phyloP scores from a whole-genome alignment of 148 eudicot species.

The Rhododendron williamsianum region DNA sequence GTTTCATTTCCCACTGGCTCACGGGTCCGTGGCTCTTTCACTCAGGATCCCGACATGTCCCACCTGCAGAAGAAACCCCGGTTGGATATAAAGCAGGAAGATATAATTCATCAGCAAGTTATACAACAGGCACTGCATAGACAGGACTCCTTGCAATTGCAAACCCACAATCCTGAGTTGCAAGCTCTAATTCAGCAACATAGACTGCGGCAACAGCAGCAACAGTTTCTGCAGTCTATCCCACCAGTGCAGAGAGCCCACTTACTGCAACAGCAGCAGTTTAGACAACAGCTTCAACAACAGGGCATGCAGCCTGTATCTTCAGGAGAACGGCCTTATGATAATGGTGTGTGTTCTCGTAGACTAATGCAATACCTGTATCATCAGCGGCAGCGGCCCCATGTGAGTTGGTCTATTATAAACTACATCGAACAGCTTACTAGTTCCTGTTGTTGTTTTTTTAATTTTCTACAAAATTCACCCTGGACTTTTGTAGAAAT shows the following conservation, averaged over 20 bases:
- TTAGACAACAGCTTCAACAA: slow-evolving; percentile 67
- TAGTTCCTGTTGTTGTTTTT: background rate
- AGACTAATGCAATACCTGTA: slow-evolving; percentile 85
- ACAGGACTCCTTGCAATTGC: slow-evolving; percentile 65
- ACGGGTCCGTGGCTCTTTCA: slow-evolving; percentile 42
- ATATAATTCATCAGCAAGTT: slow-evolving; percentile 63
- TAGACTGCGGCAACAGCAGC: slow-evolving; percentile 68
- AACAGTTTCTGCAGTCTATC: slow-evolving; percentile 66
- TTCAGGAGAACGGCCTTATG: slow-evolving; percentile 57
- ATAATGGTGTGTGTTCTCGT: slow-evolving; percentile 71
- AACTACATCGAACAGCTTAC: background rate
- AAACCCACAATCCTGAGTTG: slow-evolving; percentile 56
- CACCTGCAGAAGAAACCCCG: slow-evolving; percentile 86
- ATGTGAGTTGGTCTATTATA: slow-evolving; percentile 44
- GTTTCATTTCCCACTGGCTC: slow-evolving; percentile 38
- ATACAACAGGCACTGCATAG: slow-evolving; percentile 65
- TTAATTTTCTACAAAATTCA: background rate
- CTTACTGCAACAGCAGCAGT: slow-evolving; percentile 37
- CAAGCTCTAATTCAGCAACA: slow-evolving; percentile 85
- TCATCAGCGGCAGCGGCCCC: slow-evolving; percentile 80
- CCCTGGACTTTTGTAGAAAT: background rate
- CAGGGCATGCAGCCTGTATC: slow-evolving; percentile 62
- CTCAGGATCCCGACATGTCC: slow-evolving; percentile 58
- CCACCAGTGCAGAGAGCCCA: slow-evolving; percentile 64
- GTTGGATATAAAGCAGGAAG: slow-evolving; percentile 76